Conservation (phyloP, 805 yeast genomes). For the Candida mattraensis region DNA sequence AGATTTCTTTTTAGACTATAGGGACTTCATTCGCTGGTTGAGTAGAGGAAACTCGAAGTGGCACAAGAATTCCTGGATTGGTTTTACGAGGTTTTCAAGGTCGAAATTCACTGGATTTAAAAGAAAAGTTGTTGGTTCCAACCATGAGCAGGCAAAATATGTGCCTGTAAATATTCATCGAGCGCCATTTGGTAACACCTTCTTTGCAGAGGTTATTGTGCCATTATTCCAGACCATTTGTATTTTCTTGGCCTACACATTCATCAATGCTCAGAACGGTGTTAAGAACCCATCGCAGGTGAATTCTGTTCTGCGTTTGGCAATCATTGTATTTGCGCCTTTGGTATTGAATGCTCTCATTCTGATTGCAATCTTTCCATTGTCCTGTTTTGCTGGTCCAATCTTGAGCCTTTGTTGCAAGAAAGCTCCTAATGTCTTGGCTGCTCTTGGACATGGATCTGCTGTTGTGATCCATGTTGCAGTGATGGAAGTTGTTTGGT, state of each 20-base stretch:
- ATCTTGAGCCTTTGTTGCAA: conserved; percentile 34
- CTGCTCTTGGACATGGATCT: conserved; percentile 40
- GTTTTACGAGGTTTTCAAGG: conserved; percentile 70
- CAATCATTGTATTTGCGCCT: conserved; percentile 53
- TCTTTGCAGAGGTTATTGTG: conserved; percentile 76
- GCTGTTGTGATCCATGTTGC: conserved; percentile 37
- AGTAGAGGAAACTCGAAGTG: conserved; percentile 72
- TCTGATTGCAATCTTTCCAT: conserved; percentile 33
- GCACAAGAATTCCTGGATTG: conserved; percentile 78
- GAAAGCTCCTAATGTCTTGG: conserved; percentile 37
- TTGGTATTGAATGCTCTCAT: conserved; percentile 39
- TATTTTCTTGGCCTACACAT: conserved; percentile 70
- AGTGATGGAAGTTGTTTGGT: conserved; percentile 37
- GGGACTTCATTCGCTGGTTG: conserved; percentile 65
- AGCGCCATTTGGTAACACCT: conserved; percentile 74
- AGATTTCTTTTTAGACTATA: conserved; percentile 49
- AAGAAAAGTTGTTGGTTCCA: conserved; percentile 45
- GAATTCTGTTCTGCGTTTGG: conserved; percentile 62
- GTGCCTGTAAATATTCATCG: conserved; percentile 53
- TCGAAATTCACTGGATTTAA: conserved; percentile 92
- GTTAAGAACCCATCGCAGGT: conserved; percentile 51
- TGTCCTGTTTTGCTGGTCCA: conserved; percentile 41
- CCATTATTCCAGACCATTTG: conserved; percentile 71
- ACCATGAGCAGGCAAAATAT: conserved; percentile 38
- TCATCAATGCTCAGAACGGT: conserved; percentile 86